Evolutionary conservation across 2,329 filamentous ascomycete species (phyloP).

Genomic region (Sclerotinia glacialis): DNA sequence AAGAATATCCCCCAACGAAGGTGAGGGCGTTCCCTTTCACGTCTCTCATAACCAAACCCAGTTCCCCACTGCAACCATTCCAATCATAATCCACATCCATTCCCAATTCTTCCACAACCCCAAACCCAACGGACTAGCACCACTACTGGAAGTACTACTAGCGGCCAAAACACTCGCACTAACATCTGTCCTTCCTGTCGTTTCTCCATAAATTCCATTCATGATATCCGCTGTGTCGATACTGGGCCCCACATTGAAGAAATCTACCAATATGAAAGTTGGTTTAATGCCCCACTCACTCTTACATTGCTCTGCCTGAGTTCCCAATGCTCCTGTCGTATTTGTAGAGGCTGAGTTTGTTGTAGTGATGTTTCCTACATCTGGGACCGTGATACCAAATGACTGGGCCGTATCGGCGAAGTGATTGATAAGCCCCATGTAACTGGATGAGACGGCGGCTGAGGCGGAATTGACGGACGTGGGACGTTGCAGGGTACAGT

Average conservation of each 20-base stretch:
- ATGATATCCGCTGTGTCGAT: conserved; percentile 66
- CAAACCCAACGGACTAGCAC: conserved; percentile 17
- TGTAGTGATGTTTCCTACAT: conserved; percentile 55
- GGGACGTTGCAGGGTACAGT: conserved; percentile 69
- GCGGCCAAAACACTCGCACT: conserved; percentile 29
- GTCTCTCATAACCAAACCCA: background rate
- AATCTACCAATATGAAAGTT: conserved; percentile 77
- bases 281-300: conserved; percentile 60
- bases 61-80: background rate
- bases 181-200: conserved; percentile 31
- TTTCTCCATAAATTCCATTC: conserved; percentile 51
- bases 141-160: background rate
- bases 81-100: conserved; percentile 11
- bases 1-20: conserved; percentile 18
- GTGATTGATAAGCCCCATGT: conserved; percentile 76
- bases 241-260: conserved; percentile 70
- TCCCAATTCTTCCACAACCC: background rate
- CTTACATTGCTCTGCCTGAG: conserved; percentile 53
- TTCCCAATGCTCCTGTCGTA: conserved; percentile 51
- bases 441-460: conserved; percentile 54
- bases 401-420: conserved; percentile 63
- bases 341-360: conserved; percentile 60
- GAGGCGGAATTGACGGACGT: conserved; percentile 48
- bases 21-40: background rate
- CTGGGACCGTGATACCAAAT: conserved; percentile 58